Base-by-base conservation (phyloP, 2,329 filamentous ascomycete species). In the Penicillium oxalicum region DNA sequence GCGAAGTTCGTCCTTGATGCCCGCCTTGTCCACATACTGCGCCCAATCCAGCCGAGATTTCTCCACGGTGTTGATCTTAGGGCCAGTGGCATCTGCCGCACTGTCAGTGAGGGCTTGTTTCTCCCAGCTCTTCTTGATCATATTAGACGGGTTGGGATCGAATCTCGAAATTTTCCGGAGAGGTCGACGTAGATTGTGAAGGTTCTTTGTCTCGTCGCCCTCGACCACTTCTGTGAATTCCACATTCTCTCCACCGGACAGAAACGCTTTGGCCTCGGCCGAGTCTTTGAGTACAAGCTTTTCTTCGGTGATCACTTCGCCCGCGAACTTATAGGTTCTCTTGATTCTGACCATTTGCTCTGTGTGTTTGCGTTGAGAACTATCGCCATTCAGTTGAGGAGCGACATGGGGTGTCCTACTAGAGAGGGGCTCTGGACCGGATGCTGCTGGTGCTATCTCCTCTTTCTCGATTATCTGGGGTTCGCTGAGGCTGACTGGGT, bases 41-140 rank as follows among this genome's bases (percentile, higher is more conserved):
- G 79, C 80, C 82, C 82, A 85, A 57, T 85, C 82, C 59, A 84
- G 69, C 45, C 80, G 76, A 28, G 78, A 82, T 65, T 84, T 85
- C 65, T 83, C 80, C 43, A 85, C 79, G 0, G 81, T 83, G 55
- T 82, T 84, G 68, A 85, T 76, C 60, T 83, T 84, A 49, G 78
- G 77, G 59, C 77, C 69, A 67, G 75, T 58, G 61, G 71, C 52
- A 28, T 59, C 57, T 6, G 58, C 58, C 5, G 50, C 47, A 26
- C 47, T 48, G 41, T 56, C 60, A 0, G 59, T 47, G 24, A 55
- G 45, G 49, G 69, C 47, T 34, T 69, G 64, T 48, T 70, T 71
- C 59, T 70, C 68, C 70, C 70, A 72, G 56, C 64, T 73, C 52
- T 70, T 71, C 59, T 71, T 69, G 48, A 71, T 71, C 11, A 55